Percentiles rank a stretch among this genome's conserved stretches.
Conservation (phyloP, 768 basidiomycete species). For the Pleurotus tuber-regium region DNA sequence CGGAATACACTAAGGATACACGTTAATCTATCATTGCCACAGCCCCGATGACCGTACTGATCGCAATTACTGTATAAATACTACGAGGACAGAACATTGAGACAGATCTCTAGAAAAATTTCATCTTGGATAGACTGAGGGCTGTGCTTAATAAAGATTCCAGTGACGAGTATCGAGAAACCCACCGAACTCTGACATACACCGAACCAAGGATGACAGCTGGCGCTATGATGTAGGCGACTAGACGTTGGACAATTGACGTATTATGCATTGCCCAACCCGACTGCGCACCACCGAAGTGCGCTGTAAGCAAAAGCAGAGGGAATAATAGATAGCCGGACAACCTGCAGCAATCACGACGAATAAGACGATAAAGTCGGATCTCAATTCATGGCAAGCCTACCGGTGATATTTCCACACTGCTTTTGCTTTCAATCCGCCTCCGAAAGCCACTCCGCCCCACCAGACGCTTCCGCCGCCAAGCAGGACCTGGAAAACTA, state of each 20-base stretch:
- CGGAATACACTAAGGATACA: too few species aligned
- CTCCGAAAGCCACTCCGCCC: conserved; percentile 66
- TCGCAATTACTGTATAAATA: neutral
- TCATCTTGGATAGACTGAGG: conserved; percentile 63
- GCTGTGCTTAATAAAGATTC: neutral
- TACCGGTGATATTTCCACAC: conserved; percentile 87
- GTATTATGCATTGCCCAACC: conserved; percentile 47
- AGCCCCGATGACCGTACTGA: neutral
- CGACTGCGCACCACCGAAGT: conserved; percentile 74
- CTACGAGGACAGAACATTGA: neutral
- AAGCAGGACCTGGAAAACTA: conserved; percentile 54
- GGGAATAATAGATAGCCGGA: conserved; percentile 75
- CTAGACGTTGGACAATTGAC: conserved; percentile 35
- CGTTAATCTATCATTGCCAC: neutral
- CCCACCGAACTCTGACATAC: conserved; percentile 52
- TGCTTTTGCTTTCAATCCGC: conserved; percentile 64
- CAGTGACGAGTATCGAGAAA: conserved; percentile 2
- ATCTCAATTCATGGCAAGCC: conserved; percentile 7
- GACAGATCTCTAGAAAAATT: conserved; percentile 35
- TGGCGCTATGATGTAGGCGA: conserved; percentile 59
- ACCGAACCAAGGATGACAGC: conserved; percentile 40
- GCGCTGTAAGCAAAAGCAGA: conserved; percentile 54
- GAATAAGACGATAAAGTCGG: conserved; percentile 1
- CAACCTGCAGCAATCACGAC: conserved; percentile 34
- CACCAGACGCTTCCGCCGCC: conserved; percentile 83